These are phyloP conservation scores for Dichotomopilus funicola DNA, from an alignment of 2,329 filamentous ascomycete species.

Conservation along the genomic window DNA sequence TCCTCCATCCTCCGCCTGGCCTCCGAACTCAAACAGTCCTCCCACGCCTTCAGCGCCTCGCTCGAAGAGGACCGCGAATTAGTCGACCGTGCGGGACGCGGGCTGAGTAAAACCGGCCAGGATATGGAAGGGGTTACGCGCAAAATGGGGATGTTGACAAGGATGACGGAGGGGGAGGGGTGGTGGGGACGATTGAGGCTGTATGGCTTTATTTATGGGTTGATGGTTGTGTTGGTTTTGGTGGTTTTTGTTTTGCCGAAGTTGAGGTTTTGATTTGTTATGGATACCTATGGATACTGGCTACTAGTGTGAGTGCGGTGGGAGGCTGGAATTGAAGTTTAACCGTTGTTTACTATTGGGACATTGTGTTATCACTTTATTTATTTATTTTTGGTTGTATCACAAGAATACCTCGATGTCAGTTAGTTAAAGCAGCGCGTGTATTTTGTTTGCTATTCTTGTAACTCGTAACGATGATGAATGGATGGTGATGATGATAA, in stretches of 20 bases:
- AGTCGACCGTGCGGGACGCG: conserved; percentile 62
- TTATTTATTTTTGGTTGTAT: not conserved
- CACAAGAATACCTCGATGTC: too few species aligned
- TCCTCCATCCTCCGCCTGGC: conserved; percentile 77
- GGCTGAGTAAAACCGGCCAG: conserved; percentile 68
- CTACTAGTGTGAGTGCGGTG: too few species aligned
- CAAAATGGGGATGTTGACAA: conserved; percentile 68
- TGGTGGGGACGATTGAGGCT: conserved; percentile 81
- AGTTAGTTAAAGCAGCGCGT: too few species aligned
- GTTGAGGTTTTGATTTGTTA: conserved; percentile 60
- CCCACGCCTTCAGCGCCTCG: conserved; percentile 62
- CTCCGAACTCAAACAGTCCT: conserved; percentile 66
- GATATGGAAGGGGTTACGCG: conserved; percentile 71
- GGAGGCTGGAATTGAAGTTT: not conserved
- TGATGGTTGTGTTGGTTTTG: conserved; percentile 72
- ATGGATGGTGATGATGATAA: too few species aligned
- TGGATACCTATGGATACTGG: not conserved
- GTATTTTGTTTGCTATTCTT: too few species aligned
- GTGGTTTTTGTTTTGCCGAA: conserved; percentile 85
- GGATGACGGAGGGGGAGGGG: conserved; percentile 81
- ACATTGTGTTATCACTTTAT: not conserved
- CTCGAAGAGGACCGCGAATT: conserved; percentile 68
- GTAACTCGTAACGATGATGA: too few species aligned
- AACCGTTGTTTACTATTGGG: too few species aligned
- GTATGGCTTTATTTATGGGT: conserved; percentile 73